phyloP scores from a whole-genome alignment of 2,329 filamentous ascomycete genomes.

The Dothideomycetes sp. region DNA sequence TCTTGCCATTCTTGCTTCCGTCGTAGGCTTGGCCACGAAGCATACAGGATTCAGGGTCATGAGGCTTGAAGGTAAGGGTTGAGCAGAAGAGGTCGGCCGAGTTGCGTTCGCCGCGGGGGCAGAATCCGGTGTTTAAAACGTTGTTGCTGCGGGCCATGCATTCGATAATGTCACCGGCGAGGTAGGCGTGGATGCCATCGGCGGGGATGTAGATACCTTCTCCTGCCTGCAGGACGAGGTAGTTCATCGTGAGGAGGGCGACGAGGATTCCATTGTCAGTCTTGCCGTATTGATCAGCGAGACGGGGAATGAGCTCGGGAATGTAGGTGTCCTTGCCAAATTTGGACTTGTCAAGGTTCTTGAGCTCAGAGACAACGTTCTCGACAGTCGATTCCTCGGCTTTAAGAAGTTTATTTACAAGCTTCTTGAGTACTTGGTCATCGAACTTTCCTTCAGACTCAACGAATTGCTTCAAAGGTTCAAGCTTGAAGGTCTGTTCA shows the following conservation, averaged over 20 bases:
- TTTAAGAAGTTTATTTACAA: conserved; percentile 47
- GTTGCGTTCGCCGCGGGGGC: conserved; percentile 55
- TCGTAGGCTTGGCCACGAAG: conserved; percentile 42
- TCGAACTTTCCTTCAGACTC: conserved; percentile 43
- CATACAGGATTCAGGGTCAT: conserved; percentile 48
- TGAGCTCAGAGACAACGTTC: conserved; percentile 44
- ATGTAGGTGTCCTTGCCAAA: conserved; percentile 51
- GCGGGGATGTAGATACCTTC: conserved; percentile 63
- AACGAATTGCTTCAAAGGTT: conserved; percentile 46
- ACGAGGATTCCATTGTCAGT: conserved; percentile 60
- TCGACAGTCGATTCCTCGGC: conserved; percentile 45
- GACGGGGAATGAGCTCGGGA: conserved; percentile 52
- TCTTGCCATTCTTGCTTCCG: conserved; percentile 50
- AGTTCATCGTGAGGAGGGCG: conserved; percentile 67
- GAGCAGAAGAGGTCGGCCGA: conserved; percentile 55
- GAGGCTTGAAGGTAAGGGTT: conserved; percentile 55
- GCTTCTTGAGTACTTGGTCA: conserved; percentile 48
- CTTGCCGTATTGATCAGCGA: conserved; percentile 55
- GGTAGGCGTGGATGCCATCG: conserved; percentile 65
- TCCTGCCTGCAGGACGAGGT: conserved; percentile 54
- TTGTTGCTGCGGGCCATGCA: conserved; percentile 72
- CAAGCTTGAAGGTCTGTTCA: conserved; percentile 47
- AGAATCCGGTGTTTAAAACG: conserved; percentile 67
- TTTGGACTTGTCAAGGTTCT: conserved; percentile 37
- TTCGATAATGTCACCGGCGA: conserved; percentile 65